phyloP scores from a whole-genome alignment of 2,329 filamentous ascomycete species.

The Beauveria sp. region DNA sequence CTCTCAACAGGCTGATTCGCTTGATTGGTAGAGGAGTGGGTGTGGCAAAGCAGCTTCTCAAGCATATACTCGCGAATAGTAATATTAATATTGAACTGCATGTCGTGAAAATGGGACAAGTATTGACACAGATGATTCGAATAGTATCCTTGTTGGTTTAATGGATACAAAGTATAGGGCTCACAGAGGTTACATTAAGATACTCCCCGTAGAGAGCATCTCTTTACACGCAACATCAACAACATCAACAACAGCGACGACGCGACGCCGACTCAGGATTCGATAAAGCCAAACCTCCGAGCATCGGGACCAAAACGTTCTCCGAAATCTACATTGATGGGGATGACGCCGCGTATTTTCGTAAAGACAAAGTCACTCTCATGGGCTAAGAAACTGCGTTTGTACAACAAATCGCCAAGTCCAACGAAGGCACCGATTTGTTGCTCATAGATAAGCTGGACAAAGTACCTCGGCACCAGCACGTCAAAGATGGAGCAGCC shows the following conservation, averaged over 20 bases:
- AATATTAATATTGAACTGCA: background rate
- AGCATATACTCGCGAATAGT: background rate
- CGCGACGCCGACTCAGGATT: conserved; percentile 35
- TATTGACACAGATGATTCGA: background rate
- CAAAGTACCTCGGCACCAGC: too few relatives aligned
- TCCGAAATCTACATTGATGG: conserved; percentile 69
- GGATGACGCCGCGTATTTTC: conserved; percentile 68
- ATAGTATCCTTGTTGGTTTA: too few relatives aligned
- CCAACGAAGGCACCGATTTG: too few relatives aligned
- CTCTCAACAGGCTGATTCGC: background rate
- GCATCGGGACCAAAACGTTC: conserved; percentile 71
- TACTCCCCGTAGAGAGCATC: too few relatives aligned
- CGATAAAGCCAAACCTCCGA: conserved; percentile 77
- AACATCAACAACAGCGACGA: too few relatives aligned
- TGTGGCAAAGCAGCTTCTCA: background rate
- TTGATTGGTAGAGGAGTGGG: background rate
- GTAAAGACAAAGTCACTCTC: conserved; percentile 72
- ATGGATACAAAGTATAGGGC: too few relatives aligned
- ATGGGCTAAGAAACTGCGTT: too few relatives aligned
- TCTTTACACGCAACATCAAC: too few relatives aligned
- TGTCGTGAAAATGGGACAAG: background rate
- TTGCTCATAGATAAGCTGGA: too few relatives aligned
- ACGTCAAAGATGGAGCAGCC: background rate
- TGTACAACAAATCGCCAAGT: too few relatives aligned
- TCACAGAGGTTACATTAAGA: too few relatives aligned